phyloP scores from a whole-genome alignment of 164 flowering plant genomes.

The Vitis rotundifolia region DNA sequence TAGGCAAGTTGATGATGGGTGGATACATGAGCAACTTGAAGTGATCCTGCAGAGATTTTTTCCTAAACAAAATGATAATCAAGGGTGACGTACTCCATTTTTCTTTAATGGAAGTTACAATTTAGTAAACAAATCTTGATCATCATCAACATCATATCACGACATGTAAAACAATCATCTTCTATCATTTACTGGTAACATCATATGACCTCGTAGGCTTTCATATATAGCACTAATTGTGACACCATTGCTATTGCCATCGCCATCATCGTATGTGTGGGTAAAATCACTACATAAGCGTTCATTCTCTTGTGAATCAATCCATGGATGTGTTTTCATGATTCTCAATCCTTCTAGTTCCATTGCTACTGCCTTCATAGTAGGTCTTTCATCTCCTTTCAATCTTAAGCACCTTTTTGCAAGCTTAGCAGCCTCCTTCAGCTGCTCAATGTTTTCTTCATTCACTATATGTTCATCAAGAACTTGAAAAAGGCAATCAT shows the following conservation, averaged over 20 bases:
- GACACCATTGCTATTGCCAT: neutral
- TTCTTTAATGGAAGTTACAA: too few species aligned
- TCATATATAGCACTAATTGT: neutral
- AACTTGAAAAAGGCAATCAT: constrained; percentile 5
- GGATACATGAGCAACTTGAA: too few species aligned
- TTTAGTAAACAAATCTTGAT: too few species aligned
- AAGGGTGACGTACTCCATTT: too few species aligned
- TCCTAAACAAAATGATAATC: too few species aligned
- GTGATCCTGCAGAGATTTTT: too few species aligned
- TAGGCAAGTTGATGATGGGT: too few species aligned
- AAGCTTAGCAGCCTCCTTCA: constrained; percentile 16
- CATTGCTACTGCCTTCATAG: constrained; percentile 20
- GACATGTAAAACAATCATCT: too few species aligned
- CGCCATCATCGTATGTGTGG: too few species aligned
- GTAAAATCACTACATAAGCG: neutral
- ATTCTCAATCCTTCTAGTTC: constrained; percentile 11
- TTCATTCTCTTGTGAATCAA: constrained; percentile 1
- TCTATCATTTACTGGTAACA: too few species aligned
- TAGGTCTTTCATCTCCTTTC: constrained; percentile 15
- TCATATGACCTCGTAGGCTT: neutral
- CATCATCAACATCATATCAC: too few species aligned
- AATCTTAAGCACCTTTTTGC: constrained; percentile 15
- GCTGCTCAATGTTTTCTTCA: constrained; percentile 4
- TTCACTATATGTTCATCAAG: constrained; percentile 13
- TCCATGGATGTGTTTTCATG: constrained; percentile 12